phyloP scores from a whole-genome alignment of 495 filamentous ascomycete species.

The Daldinia childiae region DNA sequence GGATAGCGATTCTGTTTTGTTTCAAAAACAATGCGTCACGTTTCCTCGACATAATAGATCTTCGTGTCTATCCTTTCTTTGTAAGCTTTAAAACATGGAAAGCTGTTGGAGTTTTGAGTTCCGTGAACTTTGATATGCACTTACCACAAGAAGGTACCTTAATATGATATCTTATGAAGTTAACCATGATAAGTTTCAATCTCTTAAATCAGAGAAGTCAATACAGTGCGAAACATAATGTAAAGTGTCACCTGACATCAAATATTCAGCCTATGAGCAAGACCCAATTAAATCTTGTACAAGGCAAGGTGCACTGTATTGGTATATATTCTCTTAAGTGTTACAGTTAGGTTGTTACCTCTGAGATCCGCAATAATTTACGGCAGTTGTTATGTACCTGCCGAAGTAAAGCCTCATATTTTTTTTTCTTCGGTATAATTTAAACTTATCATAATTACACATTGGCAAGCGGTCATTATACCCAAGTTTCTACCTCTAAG shows the following conservation, averaged over 20 bases:
- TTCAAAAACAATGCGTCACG: neutral
- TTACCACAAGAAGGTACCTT: neutral
- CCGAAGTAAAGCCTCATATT: neutral
- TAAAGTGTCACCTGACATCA: neutral
- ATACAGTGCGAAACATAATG: conserved; percentile 25
- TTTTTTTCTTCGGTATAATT: neutral
- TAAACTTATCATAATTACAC: neutral
- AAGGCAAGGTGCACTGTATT: neutral
- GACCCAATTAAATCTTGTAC: conserved; percentile 11
- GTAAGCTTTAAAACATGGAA: neutral
- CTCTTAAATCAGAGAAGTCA: neutral
- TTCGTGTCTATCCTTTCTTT: neutral
- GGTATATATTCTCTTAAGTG: neutral
- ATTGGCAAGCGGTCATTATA: too few species aligned
- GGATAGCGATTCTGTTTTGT: neutral
- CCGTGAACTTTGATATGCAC: neutral
- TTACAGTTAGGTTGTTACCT: neutral
- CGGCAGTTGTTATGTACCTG: neutral
- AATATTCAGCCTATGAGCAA: conserved; percentile 27
- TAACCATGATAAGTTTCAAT: neutral
- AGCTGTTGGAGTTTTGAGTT: neutral
- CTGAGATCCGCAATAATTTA: conserved; percentile 6
- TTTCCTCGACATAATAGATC: neutral
- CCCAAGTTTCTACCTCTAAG: neutral
- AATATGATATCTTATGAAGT: neutral